phyloP scores from a whole-genome alignment of 345 rosid species.

The Rubroshorea leprosula region DNA sequence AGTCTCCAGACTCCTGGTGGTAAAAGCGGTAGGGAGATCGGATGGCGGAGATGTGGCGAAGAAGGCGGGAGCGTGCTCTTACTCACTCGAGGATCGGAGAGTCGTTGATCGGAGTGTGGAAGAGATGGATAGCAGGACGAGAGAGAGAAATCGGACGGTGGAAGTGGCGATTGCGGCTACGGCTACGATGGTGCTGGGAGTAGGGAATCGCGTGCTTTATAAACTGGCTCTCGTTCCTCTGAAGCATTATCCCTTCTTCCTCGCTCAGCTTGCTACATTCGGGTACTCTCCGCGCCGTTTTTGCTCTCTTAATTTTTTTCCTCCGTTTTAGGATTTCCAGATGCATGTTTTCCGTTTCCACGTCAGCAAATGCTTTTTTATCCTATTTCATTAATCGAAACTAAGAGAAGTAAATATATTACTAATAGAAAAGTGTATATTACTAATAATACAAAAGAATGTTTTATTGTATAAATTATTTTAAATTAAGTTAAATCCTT shows the following conservation, averaged over 20 bases:
- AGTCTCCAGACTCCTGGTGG: slow-evolving; percentile 16
- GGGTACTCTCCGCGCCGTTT: slow-evolving; percentile 47
- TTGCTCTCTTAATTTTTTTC: not conserved
- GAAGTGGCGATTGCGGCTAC: slow-evolving; percentile 71
- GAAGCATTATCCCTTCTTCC: slow-evolving; percentile 85
- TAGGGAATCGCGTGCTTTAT: slow-evolving; percentile 80
- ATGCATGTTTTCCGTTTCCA: slow-evolving; percentile 2
- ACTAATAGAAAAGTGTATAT: too few relatives aligned
- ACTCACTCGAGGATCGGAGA: slow-evolving; percentile 32
- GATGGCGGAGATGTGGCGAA: slow-evolving; percentile 29
- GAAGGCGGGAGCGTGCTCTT: slow-evolving; percentile 30
- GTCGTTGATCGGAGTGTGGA: slow-evolving; percentile 30
- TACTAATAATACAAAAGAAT: too few relatives aligned
- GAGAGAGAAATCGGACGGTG: slow-evolving; percentile 21
- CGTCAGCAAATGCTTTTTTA: not conserved
- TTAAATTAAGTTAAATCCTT: too few relatives aligned
- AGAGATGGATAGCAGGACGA: slow-evolving; percentile 4
- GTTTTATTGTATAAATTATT: too few relatives aligned
- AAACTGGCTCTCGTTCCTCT: slow-evolving; percentile 87
- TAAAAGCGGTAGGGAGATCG: slow-evolving; percentile 33
- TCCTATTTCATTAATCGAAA: not conserved
- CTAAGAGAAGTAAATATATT: too few relatives aligned
- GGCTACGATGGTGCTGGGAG: slow-evolving; percentile 68
- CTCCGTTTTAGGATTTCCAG: not conserved
- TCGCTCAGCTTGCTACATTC: slow-evolving; percentile 92